A percentile compares a stretch with the other conserved stretches of the same genome.
Evolutionary conservation across 805 yeast species (phyloP).

Genomic region (Ogataea ganodermae): DNA sequence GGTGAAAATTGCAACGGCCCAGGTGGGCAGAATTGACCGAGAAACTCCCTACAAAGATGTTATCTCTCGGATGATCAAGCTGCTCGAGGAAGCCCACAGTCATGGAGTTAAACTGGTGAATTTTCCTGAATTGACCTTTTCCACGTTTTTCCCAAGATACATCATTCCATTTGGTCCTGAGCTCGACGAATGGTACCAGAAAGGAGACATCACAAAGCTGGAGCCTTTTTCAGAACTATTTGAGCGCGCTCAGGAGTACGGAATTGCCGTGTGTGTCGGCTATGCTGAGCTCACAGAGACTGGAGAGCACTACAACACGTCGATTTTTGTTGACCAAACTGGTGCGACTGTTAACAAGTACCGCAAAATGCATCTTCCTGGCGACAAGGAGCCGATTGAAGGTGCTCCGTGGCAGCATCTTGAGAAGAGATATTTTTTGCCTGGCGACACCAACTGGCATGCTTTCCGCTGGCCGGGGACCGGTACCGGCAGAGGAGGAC

Average conservation of each 20-base stretch:
- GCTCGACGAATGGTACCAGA: conserved; percentile 38
- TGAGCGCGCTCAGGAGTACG: conserved; percentile 32
- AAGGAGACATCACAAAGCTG: conserved; percentile 36
- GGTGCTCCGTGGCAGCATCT: conserved; percentile 38
- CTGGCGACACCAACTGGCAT: conserved; percentile 39
- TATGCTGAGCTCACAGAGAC: conserved; percentile 42
- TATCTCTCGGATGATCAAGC: conserved; percentile 28
- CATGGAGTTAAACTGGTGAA: conserved; percentile 37
- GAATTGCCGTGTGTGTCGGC: conserved; percentile 38
- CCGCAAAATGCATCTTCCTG: conserved; percentile 42
- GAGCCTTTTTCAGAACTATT: conserved; percentile 37
- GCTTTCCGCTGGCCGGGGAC: conserved; percentile 39
- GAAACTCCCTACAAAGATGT: conserved; percentile 34
- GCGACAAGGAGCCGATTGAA: conserved; percentile 37
- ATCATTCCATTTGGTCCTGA: conserved; percentile 36
- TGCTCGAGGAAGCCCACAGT: conserved; percentile 23
- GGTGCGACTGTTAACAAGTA: conserved; percentile 36
- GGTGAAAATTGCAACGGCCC: conserved; percentile 33
- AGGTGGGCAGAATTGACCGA: conserved; percentile 37
- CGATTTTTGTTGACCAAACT: conserved; percentile 34
- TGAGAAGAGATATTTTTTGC: conserved; percentile 40
- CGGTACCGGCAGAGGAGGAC: conserved; percentile 34
- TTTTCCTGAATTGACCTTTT: conserved; percentile 39
- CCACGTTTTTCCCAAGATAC: conserved; percentile 41
- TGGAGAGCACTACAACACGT: conserved; percentile 39